Conservation (phyloP, 176 grass and related monocot species). For the Eleusine indica region DNA sequence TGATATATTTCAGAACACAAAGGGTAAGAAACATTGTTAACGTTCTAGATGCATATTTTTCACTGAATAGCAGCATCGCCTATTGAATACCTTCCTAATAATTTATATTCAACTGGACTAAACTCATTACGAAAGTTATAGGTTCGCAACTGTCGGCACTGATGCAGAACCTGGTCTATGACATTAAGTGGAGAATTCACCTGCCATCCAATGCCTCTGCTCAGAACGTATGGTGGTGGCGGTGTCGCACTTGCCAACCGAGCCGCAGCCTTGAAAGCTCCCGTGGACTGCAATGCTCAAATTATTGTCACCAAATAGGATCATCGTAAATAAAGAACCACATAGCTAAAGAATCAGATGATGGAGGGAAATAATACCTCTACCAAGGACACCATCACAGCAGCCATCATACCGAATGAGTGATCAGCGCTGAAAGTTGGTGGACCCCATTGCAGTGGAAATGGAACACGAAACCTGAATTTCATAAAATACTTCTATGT, state of each 20-base stretch:
- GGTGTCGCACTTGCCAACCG: conserved; percentile 81
- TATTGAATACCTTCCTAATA: neutral
- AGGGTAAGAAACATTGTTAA: neutral
- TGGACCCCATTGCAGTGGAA: conserved; percentile 81
- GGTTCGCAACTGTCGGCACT: neutral
- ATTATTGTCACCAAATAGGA: conserved; percentile 26
- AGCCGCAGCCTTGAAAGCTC: conserved; percentile 73
- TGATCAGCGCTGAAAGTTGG: conserved; percentile 77
- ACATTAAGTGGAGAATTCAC: conserved; percentile 42
- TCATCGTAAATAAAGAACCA: neutral
- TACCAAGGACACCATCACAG: conserved; percentile 72
- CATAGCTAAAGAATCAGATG: neutral
- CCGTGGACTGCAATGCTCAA: conserved; percentile 61
- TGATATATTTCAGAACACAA: neutral
- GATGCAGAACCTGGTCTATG: neutral
- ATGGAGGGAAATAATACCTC: conserved; percentile 44
- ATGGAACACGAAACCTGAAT: conserved; percentile 67
- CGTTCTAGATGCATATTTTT: neutral
- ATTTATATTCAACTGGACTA: neutral
- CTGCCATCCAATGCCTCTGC: conserved; percentile 87
- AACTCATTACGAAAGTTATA: neutral
- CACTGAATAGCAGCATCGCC: neutral
- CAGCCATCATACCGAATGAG: conserved; percentile 89
- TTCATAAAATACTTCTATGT: neutral
- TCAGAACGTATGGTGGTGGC: conserved; percentile 78